Conservation (phyloP, 768 basidiomycete genomes). For the Polyporus arcularius region DNA sequence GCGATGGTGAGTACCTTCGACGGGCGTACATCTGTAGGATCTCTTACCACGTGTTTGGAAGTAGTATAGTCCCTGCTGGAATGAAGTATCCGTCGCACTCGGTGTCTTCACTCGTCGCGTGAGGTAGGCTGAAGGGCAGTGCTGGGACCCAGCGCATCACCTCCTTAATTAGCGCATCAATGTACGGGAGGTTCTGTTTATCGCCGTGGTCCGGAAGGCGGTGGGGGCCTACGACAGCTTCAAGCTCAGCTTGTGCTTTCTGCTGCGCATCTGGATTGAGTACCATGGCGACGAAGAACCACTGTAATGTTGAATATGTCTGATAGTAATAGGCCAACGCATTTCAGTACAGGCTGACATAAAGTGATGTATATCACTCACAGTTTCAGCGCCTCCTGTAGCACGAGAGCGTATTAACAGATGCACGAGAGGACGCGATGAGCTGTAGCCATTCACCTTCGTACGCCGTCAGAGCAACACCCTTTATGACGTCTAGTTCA, state of each 20-base stretch:
- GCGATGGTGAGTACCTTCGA: not conserved
- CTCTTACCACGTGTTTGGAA: conserved; percentile 27
- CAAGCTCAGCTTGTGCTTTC: conserved; percentile 16
- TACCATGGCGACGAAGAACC: conserved; percentile 7
- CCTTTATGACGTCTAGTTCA: not conserved
- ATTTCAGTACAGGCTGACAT: not conserved
- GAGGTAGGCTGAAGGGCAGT: conserved; percentile 18
- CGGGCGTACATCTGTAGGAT: not conserved
- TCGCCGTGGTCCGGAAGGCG: conserved; percentile 13
- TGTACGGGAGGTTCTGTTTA: conserved; percentile 4
- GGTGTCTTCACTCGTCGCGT: conserved; percentile 30
- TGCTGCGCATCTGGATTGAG: conserved; percentile 7
- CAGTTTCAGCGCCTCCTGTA: conserved; percentile 18
- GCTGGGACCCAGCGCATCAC: conserved; percentile 13
- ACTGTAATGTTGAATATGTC: conserved; percentile 20
- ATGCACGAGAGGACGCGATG: not conserved
- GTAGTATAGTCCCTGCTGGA: conserved; percentile 16
- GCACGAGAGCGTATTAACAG: not conserved
- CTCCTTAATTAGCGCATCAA: conserved; percentile 14
- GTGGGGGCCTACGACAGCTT: conserved; percentile 6
- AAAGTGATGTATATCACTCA: not conserved
- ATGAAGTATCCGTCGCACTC: conserved; percentile 23
- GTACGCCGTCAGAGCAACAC: not conserved
- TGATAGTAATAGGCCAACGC: conserved; percentile 7
- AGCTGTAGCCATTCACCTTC: not conserved